Base-by-base conservation (phyloP, 2,329 filamentous ascomycete genomes). In the Exophiala lecanii-corni region DNA sequence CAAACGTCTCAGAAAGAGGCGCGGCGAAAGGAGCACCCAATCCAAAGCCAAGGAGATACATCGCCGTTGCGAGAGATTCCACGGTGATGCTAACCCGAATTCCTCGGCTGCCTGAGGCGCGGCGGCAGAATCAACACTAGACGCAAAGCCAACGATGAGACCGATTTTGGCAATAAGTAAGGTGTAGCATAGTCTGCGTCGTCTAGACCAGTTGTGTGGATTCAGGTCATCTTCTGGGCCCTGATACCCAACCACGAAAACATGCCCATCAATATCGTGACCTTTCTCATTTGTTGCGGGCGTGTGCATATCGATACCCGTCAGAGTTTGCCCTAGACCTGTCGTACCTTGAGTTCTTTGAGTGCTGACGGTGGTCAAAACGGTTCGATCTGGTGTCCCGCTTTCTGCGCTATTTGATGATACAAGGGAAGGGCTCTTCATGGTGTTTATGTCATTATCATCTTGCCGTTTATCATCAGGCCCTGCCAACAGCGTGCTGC, bases 11-110 rank as follows among this genome's bases (percentile, higher is more conserved):
- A 1, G 68, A 74, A 9, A 72, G 56, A 0, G 72, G 73, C 2
- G 70, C 73, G 4, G 66, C 67, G 35, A 75, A 62, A 1, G 75
- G 59, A 1, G 71, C 65, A 1, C 71, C 73, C 43, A 76, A 72
- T 1, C 71, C 72, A 20, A 74, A 62, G 5, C 74, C 58, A 42
- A 71, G 69, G 50, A 72, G 25, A 21, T 49, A 55, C 41, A 43
- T 38, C 47, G 67, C 68, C 18, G 71, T 72, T 9, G 68, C 66
- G 26, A 73, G 54, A 43, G 59, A 68, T 54, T 67, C 68, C 2
- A 65, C 61, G 0, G 71, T 66, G 23, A 69, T 63, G 54, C 64
- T 64, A 28, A 75, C 65, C 64, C 57, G 51, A 73, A 70, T 25
- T 67, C 62, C 21, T 50, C 42, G 2, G 47, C 47, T n/a, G 67